A percentile compares a stretch with the other conserved stretches of the same genome.
Evolutionary conservation across 2,329 filamentous ascomycete species (phyloP).

Genomic region (Purpureocillium takamizusanense): DNA sequence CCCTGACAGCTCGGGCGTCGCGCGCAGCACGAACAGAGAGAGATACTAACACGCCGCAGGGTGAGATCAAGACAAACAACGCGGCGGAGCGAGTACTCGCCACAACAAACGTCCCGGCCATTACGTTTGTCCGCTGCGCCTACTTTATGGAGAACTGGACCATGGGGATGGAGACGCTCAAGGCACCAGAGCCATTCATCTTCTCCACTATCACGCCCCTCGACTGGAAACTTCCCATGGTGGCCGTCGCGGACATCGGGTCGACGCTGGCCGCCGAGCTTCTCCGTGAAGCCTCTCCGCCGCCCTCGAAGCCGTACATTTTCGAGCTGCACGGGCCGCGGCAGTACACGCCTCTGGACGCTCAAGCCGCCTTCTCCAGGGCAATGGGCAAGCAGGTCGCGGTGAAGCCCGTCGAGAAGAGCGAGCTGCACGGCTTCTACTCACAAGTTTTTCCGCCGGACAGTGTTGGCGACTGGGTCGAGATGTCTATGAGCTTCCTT

Average conservation of each 20-base stretch:
- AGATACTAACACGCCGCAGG: slow-evolving; percentile 12
- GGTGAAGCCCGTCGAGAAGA: slow-evolving; percentile 15
- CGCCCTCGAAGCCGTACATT: slow-evolving; percentile 13
- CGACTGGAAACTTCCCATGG: slow-evolving; percentile 22
- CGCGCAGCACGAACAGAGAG: too few species aligned
- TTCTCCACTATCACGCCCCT: slow-evolving; percentile 23
- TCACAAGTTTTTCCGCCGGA: slow-evolving; percentile 12
- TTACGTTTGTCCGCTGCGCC: slow-evolving; percentile 21
- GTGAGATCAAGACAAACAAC: slow-evolving; percentile 26
- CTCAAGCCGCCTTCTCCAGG: slow-evolving; percentile 17
- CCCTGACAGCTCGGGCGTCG: too few species aligned
- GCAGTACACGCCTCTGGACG: slow-evolving; percentile 17
- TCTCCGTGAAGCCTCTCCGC: slow-evolving; percentile 9
- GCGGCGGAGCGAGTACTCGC: slow-evolving; percentile 18
- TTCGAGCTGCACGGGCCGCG: slow-evolving; percentile 22
- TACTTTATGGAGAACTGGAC: slow-evolving; percentile 33
- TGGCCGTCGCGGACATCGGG: slow-evolving; percentile 16
- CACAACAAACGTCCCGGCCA: slow-evolving; percentile 8
- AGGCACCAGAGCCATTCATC: slow-evolving; percentile 17
- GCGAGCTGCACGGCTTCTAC: slow-evolving; percentile 13
- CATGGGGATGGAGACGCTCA: slow-evolving; percentile 15
- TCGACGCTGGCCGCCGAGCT: slow-evolving; percentile 14
- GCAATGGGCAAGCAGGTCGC: slow-evolving; percentile 15
- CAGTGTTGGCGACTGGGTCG: slow-evolving; percentile 17
- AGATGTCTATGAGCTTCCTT: slow-evolving; percentile 19